Evolutionary conservation across 441 rosid genomes (phyloP).

Genomic region (Gossypium laxum): DNA sequence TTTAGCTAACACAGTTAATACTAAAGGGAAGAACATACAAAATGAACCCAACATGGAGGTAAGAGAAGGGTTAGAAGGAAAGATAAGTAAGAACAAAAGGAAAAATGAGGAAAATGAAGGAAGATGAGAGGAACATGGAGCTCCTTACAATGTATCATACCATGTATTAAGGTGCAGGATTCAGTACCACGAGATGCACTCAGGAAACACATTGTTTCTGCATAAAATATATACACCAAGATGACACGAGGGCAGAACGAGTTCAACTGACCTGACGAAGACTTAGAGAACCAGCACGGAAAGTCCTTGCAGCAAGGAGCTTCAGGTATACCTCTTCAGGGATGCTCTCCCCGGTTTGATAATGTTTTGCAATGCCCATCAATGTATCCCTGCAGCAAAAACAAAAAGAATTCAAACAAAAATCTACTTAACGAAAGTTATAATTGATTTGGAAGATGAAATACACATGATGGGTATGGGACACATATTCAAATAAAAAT

Average conservation of each 20-base stretch:
- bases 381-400: conserved; percentile 58
- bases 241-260: neutral
- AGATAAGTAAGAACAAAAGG: neutral
- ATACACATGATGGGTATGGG: neutral
- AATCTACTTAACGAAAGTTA: neutral
- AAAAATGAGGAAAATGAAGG: neutral
- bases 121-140: neutral
- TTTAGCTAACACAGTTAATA: neutral
- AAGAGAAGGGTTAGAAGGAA: neutral
- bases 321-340: conserved; percentile 76
- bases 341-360: conserved; percentile 65
- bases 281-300: conserved; percentile 75
- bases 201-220: neutral
- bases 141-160: neutral
- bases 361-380: conserved; percentile 85
- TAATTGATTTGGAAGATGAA: neutral
- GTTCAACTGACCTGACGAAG: conserved; percentile 63
- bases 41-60: neutral
- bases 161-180: neutral
- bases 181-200: neutral
- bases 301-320: conserved; percentile 87
- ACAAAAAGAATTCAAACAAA: neutral
- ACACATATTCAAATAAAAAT: neutral
- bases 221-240: neutral
- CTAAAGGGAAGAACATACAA: neutral